A percentile compares a stretch with the other conserved stretches of the same genome.
phyloP scores from a whole-genome alignment of 2,329 filamentous ascomycete genomes.

The Fusarium oxysporum region DNA sequence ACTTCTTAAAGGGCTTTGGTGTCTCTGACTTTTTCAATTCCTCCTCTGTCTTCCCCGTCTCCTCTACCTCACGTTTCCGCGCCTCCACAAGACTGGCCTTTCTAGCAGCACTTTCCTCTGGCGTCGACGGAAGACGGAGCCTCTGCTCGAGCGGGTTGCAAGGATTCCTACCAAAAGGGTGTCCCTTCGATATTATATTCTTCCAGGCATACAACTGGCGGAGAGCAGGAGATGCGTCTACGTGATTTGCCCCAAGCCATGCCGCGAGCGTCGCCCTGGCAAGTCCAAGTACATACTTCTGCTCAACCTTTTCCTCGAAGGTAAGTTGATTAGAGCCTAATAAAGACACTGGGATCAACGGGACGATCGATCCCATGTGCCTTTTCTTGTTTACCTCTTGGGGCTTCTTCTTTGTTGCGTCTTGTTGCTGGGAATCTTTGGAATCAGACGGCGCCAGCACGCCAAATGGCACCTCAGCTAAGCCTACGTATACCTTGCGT shows the following conservation, averaged over 20 bases:
- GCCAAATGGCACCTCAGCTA: neutral
- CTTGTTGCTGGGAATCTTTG: too few species aligned
- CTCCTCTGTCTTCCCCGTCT: too few species aligned
- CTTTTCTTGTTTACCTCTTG: neutral
- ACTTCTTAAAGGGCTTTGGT: neutral
- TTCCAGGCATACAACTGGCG: neutral
- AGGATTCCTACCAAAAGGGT: neutral
- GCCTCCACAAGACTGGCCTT: neutral
- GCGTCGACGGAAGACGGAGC: neutral
- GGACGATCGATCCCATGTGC: neutral
- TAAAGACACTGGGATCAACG: neutral
- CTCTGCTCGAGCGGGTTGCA: neutral
- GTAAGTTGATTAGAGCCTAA: neutral
- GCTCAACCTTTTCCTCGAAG: neutral
- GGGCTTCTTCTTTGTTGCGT: neutral
- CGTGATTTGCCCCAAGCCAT: neutral
- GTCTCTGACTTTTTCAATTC: neutral
- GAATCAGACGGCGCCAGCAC: neutral
- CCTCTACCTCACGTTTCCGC: neutral
- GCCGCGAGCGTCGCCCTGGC: neutral
- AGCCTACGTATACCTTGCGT: neutral
- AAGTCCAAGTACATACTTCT: neutral
- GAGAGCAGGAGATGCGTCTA: neutral
- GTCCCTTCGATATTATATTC: neutral
- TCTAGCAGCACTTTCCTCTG: neutral